Percentiles rank a stretch among this genome's conserved stretches.
Evolutionary conservation across 1,284 basidiomycete species (phyloP).

Genomic region (Marasmius fiardii): DNA sequence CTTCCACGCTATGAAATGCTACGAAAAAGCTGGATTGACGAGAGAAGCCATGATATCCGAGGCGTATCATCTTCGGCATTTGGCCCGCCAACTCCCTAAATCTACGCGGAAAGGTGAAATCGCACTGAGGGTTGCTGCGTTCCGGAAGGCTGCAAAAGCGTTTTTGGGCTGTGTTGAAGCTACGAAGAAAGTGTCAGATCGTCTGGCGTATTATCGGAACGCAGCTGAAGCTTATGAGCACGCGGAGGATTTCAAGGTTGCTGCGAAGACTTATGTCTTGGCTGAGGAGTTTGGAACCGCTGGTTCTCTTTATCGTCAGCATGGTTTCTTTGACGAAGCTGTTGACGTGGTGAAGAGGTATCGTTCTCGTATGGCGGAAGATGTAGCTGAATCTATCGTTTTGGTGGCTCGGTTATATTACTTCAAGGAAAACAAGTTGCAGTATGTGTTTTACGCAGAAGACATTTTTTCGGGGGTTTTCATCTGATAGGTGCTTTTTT

Average conservation of each 20-base stretch:
- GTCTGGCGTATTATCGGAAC: background rate
- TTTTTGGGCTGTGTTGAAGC: background rate
- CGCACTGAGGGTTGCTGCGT: background rate
- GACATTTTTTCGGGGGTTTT: background rate
- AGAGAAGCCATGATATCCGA: conserved; percentile 31
- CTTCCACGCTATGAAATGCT: conserved; percentile 60
- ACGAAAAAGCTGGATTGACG: conserved; percentile 44
- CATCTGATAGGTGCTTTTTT: conserved; percentile 27
- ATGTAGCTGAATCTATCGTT: conserved; percentile 37
- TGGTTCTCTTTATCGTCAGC: conserved; percentile 42
- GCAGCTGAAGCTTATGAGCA: background rate
- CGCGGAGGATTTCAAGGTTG: conserved; percentile 30
- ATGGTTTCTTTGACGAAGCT: conserved; percentile 51
- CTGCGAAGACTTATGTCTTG: conserved; percentile 42
- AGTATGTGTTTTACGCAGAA: conserved; percentile 32
- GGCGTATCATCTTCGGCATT: background rate
- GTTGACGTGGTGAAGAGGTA: conserved; percentile 42
- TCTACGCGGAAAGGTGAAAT: background rate
- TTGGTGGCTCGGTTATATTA: conserved; percentile 50
- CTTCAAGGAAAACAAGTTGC: conserved; percentile 34
- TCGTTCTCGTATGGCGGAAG: conserved; percentile 28
- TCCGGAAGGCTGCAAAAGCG: background rate
- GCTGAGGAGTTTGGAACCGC: conserved; percentile 44
- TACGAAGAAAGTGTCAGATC: background rate
- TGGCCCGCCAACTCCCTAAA: background rate